Percentiles rank a stretch among this genome's conserved stretches.
Evolutionary conservation across 148 eudicot genomes (phyloP).

Genomic region (Limonium bicolor): DNA sequence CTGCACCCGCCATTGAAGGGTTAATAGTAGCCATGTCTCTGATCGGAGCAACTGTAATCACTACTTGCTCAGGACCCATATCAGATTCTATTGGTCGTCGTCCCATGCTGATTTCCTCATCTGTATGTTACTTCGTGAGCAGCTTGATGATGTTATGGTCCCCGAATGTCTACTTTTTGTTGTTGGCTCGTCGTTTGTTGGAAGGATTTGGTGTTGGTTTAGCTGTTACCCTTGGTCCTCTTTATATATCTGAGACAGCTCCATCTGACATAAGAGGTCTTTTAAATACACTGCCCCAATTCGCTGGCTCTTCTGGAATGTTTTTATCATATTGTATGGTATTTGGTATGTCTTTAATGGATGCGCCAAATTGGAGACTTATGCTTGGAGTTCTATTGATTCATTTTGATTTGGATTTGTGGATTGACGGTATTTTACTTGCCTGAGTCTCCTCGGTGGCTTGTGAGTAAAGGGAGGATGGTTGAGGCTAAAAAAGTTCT

Average conservation of each 20-base stretch:
- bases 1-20: conserved; percentile 58
- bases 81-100: conserved; percentile 78
- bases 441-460: conserved; percentile 96
- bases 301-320: conserved; percentile 74
- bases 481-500: conserved; percentile 70
- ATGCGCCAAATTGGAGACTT: conserved; percentile 69
- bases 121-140: conserved; percentile 48
- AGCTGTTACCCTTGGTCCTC: conserved; percentile 79
- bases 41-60: conserved; percentile 77
- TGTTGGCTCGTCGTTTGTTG: conserved; percentile 58
- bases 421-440: conserved; percentile 42
- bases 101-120: conserved; percentile 74
- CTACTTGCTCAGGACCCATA: conserved; percentile 76
- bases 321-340: conserved; percentile 74
- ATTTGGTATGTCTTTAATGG: conserved; percentile 68
- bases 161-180: conserved; percentile 77
- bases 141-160: conserved; percentile 92
- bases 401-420: conserved; percentile 61
- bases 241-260: conserved; percentile 87
- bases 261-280: conserved; percentile 80
- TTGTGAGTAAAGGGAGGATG: conserved; percentile 83
- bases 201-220: conserved; percentile 89
- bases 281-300: conserved; percentile 87
- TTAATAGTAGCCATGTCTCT: conserved; percentile 93
- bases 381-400: conserved; percentile 83